phyloP scores from a whole-genome alignment of 169 alveolate species.

The Cyclospora cayetanensis region DNA sequence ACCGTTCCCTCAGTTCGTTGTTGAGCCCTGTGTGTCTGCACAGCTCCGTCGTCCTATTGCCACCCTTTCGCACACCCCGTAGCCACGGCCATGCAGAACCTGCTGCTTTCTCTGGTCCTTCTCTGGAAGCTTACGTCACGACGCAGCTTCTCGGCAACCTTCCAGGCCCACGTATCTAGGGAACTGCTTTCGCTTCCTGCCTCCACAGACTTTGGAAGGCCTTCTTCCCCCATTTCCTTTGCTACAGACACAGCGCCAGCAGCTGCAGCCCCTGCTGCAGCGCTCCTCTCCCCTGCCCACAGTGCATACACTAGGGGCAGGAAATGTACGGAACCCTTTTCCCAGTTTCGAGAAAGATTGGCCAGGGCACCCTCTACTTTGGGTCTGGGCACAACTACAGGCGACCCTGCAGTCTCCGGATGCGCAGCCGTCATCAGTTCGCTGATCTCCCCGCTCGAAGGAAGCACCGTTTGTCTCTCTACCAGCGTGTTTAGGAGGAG shows the following conservation, averaged over 20 bases:
- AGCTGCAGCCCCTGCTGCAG: constrained; percentile 53
- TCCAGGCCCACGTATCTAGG: constrained; percentile 17
- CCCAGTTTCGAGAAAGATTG: neutral
- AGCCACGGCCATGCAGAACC: too few relatives aligned
- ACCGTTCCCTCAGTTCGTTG: too few relatives aligned
- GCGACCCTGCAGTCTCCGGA: constrained; percentile 19
- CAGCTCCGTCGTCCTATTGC: too few relatives aligned
- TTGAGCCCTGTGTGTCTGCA: too few relatives aligned
- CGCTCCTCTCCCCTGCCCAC: constrained; percentile 54
- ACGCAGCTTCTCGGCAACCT: neutral
- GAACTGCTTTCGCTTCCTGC: neutral
- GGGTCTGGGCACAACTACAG: constrained; percentile 33
- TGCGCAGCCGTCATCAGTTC: neutral
- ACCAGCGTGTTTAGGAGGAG: neutral
- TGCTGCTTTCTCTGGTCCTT: neutral
- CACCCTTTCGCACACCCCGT: too few relatives aligned
- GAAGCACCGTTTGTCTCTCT: neutral
- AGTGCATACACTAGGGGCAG: constrained; percentile 23
- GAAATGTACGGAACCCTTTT: neutral
- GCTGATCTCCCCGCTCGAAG: neutral
- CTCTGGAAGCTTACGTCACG: constrained; percentile 17
- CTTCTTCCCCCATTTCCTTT: neutral
- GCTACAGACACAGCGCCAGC: constrained; percentile 22
- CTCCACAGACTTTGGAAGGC: neutral
- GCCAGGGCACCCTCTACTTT: constrained; percentile 48